Evolutionary conservation across 2,329 filamentous ascomycete species (phyloP).

Genomic region (Xylaria sp.): DNA sequence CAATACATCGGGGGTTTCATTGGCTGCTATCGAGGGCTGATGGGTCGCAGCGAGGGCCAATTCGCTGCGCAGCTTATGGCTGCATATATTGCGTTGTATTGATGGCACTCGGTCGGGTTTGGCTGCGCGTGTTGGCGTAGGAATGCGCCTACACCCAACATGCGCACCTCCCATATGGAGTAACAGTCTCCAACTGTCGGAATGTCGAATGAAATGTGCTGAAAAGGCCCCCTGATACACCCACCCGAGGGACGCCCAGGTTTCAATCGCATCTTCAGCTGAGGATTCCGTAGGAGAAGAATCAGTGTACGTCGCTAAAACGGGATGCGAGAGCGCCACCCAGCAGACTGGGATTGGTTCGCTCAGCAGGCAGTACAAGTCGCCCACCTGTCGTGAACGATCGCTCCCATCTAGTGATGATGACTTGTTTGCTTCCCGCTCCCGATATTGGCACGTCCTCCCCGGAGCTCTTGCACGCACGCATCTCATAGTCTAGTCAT

Average conservation of each 20-base stretch:
- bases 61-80: slow-evolving; percentile 8
- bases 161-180: neutral
- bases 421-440: neutral
- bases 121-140: slow-evolving; percentile 12
- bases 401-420: neutral
- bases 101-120: slow-evolving; percentile 1
- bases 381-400: neutral
- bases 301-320: neutral
- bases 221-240: neutral
- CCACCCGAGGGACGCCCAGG: neutral
- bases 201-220: neutral
- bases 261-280: slow-evolving; percentile 12
- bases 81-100: slow-evolving; percentile 16
- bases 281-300: neutral
- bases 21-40: slow-evolving; percentile 3
- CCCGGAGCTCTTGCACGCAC: neutral
- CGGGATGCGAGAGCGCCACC: neutral
- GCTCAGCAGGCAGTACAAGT: neutral
- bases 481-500: neutral
- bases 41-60: neutral
- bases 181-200: slow-evolving; percentile 1
- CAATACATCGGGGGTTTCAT: neutral
- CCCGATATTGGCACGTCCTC: neutral
- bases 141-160: slow-evolving; percentile 3
- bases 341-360: neutral